Percentiles rank a stretch among this genome's conserved stretches.
phyloP scores from a whole-genome alignment of 2,329 filamentous ascomycete genomes.

The Ophiocordyceps robertsii region DNA sequence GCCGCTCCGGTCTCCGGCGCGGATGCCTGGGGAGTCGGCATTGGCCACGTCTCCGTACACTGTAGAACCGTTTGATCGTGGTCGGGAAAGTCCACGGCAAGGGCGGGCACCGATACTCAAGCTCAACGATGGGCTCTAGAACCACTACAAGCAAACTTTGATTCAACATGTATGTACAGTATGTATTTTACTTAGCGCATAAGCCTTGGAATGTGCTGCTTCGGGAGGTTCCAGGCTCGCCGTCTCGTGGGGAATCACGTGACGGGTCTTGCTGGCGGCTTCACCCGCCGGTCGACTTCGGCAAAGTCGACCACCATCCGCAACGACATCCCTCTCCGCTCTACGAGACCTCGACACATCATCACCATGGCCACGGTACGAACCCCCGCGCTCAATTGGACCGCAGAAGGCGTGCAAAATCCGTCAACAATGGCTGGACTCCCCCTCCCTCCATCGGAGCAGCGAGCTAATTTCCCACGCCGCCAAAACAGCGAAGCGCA shows the following conservation, averaged over 20 bases:
- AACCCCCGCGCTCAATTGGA: conserved; percentile 21
- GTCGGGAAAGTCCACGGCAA: too few species aligned
- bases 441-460: background rate
- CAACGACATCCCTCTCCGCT: conserved; percentile 36
- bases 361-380: conserved; percentile 59
- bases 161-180: background rate
- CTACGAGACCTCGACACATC: conserved; percentile 30
- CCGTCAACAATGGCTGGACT: background rate
- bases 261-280: conserved; percentile 4
- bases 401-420: background rate
- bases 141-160: too few species aligned
- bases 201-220: background rate
- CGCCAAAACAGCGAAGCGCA: conserved; percentile 67
- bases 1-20: background rate
- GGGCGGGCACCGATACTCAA: too few species aligned
- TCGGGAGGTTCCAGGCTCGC: too few species aligned
- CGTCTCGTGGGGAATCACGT: conserved; percentile 1
- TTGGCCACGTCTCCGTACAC: background rate
- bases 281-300: conserved; percentile 23
- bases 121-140: too few species aligned
- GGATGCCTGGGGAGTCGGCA: background rate
- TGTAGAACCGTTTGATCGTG: too few species aligned
- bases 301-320: conserved; percentile 32
- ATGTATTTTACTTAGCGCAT: background rate
- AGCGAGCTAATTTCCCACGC: conserved; percentile 40